Percentiles rank a stretch among this genome's conserved stretches.
Conservation (phyloP, 2,329 filamentous ascomycete species). For the Bisporella sp. region DNA sequence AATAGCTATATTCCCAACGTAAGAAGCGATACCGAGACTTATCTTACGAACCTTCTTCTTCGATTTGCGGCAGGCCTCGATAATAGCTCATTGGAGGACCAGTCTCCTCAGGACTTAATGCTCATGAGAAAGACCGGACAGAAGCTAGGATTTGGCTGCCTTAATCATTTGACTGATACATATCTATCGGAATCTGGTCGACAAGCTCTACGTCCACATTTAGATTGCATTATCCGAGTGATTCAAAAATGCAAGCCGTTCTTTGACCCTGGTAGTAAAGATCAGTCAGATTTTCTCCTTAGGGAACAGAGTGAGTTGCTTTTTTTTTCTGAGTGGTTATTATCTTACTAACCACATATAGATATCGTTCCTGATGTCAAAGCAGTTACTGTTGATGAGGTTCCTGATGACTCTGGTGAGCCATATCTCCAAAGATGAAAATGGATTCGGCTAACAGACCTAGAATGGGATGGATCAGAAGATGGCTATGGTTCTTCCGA, state of each 20-base stretch:
- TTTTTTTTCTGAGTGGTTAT: neutral
- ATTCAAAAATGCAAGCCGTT: conserved; percentile 18
- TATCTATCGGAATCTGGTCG: conserved; percentile 19
- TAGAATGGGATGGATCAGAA: conserved; percentile 29
- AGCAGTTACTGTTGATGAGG: conserved; percentile 28
- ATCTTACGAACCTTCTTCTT: conserved; percentile 18
- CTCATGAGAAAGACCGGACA: conserved; percentile 8
- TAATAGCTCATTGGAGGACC: conserved; percentile 6
- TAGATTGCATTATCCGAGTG: conserved; percentile 20
- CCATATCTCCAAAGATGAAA: neutral
- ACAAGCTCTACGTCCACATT: conserved; percentile 20
- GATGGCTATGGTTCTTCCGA: conserved; percentile 43
- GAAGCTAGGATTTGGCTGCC: conserved; percentile 21
- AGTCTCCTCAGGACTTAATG: neutral
- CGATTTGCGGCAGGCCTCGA: conserved; percentile 9
- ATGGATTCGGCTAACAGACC: conserved; percentile 1
- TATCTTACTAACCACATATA: conserved; percentile 7
- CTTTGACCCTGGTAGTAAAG: conserved; percentile 13
- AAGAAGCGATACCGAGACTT: conserved; percentile 32
- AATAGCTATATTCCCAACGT: conserved; percentile 41
- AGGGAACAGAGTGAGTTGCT: neutral
- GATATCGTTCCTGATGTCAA: conserved; percentile 22
- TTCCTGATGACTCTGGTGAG: conserved; percentile 32
- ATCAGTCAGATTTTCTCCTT: conserved; percentile 6
- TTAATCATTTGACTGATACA: conserved; percentile 23